Evolutionary conservation across 2,329 filamentous ascomycete species (phyloP).

Genomic region (Tolypocladium tundrense): DNA sequence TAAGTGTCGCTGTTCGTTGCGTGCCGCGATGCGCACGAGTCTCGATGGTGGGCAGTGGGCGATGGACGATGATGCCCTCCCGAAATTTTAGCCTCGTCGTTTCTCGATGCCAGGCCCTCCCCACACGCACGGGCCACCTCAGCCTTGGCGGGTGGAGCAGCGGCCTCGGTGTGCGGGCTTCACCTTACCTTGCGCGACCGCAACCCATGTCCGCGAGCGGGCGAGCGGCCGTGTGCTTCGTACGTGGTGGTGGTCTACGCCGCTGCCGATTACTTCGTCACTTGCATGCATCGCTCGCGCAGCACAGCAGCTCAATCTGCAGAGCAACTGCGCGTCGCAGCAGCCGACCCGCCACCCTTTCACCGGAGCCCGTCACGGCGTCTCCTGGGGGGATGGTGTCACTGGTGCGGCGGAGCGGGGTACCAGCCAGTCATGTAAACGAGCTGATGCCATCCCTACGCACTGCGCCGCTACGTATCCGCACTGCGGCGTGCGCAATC

Average conservation of each 20-base stretch:
- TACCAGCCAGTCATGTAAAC: not conserved
- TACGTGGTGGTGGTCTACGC: too few species aligned
- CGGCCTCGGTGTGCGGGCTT: not conserved
- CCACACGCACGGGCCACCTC: not conserved
- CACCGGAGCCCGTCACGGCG: not conserved
- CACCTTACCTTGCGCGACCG: not conserved
- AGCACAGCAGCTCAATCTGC: too few species aligned
- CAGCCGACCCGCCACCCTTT: too few species aligned
- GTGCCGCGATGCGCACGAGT: too few species aligned
- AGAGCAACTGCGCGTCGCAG: too few species aligned
- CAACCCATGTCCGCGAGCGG: not conserved
- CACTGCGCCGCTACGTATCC: not conserved
- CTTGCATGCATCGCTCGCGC: too few species aligned
- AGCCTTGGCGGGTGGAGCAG: not conserved
- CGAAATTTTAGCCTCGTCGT: not conserved
- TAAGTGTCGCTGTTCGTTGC: too few species aligned
- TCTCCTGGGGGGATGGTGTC: not conserved
- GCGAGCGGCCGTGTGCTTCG: too few species aligned
- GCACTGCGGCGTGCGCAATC: not conserved
- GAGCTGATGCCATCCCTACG: not conserved
- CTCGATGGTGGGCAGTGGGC: too few species aligned
- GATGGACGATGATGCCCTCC: too few species aligned
- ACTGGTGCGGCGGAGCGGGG: not conserved
- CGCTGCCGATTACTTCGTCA: too few species aligned
- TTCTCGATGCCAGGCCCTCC: not conserved